phyloP scores from a whole-genome alignment of 768 basidiomycete genomes.

The Boletus edulis region DNA sequence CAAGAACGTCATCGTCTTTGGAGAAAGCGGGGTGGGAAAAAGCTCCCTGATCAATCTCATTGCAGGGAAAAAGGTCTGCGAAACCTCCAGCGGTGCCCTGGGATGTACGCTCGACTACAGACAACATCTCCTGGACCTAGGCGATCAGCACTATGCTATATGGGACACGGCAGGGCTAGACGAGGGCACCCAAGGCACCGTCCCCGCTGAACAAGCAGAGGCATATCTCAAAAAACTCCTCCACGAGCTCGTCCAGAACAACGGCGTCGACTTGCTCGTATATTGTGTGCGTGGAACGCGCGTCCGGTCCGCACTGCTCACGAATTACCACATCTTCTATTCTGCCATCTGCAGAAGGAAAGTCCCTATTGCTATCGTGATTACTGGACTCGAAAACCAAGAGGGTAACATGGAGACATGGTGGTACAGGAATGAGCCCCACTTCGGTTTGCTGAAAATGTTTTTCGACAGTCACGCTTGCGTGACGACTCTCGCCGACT shows the following conservation, averaged over 20 bases:
- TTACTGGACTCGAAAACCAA: conserved; percentile 43
- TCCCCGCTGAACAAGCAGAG: conserved; percentile 31
- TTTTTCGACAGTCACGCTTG: conserved; percentile 31
- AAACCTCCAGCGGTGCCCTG: conserved; percentile 29
- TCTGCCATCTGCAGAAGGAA: conserved; percentile 38
- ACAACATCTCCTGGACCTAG: conserved; percentile 23
- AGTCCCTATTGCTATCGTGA: conserved; percentile 39
- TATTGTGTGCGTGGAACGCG: conserved; percentile 41
- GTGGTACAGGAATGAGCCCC: conserved; percentile 27
- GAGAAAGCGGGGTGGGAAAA: conserved; percentile 42
- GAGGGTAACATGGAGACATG: conserved; percentile 32
- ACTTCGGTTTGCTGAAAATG: conserved; percentile 27
- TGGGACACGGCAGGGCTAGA: conserved; percentile 37
- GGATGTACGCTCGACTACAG: conserved; percentile 37
- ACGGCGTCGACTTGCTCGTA: conserved; percentile 39
- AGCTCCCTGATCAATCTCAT: conserved; percentile 47
- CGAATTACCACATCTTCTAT: conserved; percentile 40
- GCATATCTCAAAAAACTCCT: conserved; percentile 34
- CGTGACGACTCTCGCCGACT: conserved; percentile 33
- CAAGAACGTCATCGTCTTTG: conserved; percentile 41
- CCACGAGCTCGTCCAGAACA: conserved; percentile 30
- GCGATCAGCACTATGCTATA: conserved; percentile 17
- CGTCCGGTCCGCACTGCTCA: conserved; percentile 31
- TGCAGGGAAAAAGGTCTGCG: conserved; percentile 22
- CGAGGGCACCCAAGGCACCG: conserved; percentile 25